phyloP scores from a whole-genome alignment of 768 basidiomycete genomes.

The Pleurotus pulmonarius region DNA sequence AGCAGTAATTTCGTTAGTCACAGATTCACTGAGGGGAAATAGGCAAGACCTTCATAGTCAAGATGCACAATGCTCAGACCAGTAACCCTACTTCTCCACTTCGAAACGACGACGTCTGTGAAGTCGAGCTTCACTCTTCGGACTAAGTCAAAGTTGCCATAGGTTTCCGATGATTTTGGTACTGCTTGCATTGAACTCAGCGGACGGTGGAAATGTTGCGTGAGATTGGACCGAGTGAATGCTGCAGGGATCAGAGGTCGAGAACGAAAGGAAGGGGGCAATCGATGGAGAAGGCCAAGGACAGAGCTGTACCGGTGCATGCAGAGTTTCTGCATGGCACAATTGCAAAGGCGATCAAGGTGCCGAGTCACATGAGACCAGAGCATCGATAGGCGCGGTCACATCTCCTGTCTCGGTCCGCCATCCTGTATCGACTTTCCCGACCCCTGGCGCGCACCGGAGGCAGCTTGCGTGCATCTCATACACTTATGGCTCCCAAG shows the following conservation, averaged over 20 bases:
- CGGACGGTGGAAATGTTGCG: not conserved
- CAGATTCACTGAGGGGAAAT: slow-evolving; percentile 3
- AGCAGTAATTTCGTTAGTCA: slow-evolving; percentile 10
- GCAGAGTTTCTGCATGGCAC: slow-evolving; percentile 1
- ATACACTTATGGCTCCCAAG: not conserved
- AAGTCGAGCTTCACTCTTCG: slow-evolving; percentile 74
- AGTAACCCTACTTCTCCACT: slow-evolving; percentile 84
- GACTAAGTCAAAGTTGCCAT: slow-evolving; percentile 83
- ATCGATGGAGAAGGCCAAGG: slow-evolving; percentile 6
- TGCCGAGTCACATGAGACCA: not conserved
- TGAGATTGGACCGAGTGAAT: not conserved
- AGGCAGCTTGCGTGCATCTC: not conserved
- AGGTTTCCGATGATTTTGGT: slow-evolving; percentile 31
- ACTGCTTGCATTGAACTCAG: slow-evolving; percentile 21
- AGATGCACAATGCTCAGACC: slow-evolving; percentile 90
- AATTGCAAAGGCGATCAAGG: not conserved
- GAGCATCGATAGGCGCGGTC: not conserved
- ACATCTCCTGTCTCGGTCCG: not conserved
- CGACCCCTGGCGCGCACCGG: not conserved
- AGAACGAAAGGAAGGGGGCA: slow-evolving; percentile 2
- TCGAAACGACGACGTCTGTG: slow-evolving; percentile 77
- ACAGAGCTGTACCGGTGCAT: slow-evolving; percentile 2
- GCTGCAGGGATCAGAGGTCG: not conserved
- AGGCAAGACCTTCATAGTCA: slow-evolving; percentile 76
- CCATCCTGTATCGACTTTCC: not conserved